phyloP scores from a whole-genome alignment of 345 rosid species.

The Moricandia moricandioides region DNA sequence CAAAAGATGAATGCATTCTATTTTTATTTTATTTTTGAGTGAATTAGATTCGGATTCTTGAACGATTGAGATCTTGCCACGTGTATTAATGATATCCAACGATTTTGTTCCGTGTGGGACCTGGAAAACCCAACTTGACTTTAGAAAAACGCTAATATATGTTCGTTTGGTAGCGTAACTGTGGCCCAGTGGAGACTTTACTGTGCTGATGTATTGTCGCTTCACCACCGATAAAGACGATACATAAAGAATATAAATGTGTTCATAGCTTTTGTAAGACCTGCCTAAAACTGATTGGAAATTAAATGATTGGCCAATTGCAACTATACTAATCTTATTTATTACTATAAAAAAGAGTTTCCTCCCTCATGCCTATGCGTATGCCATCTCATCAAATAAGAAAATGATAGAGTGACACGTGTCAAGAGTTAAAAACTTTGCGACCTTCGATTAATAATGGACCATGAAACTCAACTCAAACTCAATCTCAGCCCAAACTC shows the following conservation, averaged over 20 bases:
- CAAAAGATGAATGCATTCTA: conserved; percentile 9
- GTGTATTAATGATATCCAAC: conserved; percentile 8
- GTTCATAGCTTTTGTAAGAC: not conserved
- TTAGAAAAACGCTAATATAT: not conserved
- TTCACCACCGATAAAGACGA: conserved; percentile 8
- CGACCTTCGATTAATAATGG: too few species aligned
- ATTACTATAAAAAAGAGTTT: too few species aligned
- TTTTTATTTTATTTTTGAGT: not conserved
- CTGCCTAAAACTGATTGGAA: not conserved
- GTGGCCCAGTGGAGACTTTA: not conserved
- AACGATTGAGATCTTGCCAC: conserved; percentile 4
- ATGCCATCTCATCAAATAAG: too few species aligned
- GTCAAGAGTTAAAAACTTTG: too few species aligned
- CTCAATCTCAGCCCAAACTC: too few species aligned
- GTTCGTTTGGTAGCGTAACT: conserved; percentile 2
- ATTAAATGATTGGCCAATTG: not conserved
- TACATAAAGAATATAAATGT: not conserved
- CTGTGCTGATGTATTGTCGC: not conserved
- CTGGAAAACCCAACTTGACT: conserved; percentile 14
- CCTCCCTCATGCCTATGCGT: too few species aligned
- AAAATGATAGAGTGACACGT: too few species aligned
- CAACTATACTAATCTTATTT: not conserved
- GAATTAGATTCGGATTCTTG: conserved; percentile 25
- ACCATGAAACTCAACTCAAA: too few species aligned
- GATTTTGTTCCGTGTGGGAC: conserved; percentile 5